phyloP scores from a whole-genome alignment of 345 rosid species.

The Eutrema heterophyllum region DNA sequence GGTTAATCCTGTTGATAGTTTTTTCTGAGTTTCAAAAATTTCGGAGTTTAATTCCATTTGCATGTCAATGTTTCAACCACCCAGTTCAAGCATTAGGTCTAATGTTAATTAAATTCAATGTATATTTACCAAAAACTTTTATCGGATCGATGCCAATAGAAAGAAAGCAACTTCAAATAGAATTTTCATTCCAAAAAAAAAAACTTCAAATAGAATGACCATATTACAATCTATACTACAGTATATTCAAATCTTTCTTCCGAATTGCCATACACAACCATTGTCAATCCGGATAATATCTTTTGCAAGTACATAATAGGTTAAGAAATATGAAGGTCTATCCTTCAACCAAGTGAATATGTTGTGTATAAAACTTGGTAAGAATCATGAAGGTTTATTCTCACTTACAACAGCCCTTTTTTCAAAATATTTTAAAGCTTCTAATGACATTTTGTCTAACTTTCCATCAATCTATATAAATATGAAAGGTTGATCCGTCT shows the following conservation, averaged over 20 bases:
- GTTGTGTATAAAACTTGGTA: background rate
- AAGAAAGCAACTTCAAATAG: background rate
- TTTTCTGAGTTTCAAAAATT: background rate
- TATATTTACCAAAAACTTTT: background rate
- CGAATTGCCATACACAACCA: background rate
- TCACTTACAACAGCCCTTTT: background rate
- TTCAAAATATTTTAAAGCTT: slow-evolving; percentile 6
- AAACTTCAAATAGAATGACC: background rate
- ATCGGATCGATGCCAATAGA: background rate
- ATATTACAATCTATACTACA: background rate
- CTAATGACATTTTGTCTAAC: slow-evolving; percentile 2
- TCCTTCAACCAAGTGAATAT: slow-evolving; percentile 3
- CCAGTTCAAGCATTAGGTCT: background rate
- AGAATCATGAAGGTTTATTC: slow-evolving; percentile 28
- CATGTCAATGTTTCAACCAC: background rate
- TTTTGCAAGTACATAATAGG: background rate
- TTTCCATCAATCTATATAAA: background rate
- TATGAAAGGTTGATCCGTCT: slow-evolving; percentile 5
- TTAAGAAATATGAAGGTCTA: background rate
- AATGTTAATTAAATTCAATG: background rate
- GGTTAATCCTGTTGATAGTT: background rate
- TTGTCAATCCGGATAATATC: background rate
- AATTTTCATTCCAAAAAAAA: background rate
- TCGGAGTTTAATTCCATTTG: background rate
- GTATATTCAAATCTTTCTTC: background rate